A percentile compares a stretch with the other conserved stretches of the same genome.
Evolutionary conservation across 1,284 basidiomycete genomes (phyloP).

Genomic region (Coniferiporia weirii): DNA sequence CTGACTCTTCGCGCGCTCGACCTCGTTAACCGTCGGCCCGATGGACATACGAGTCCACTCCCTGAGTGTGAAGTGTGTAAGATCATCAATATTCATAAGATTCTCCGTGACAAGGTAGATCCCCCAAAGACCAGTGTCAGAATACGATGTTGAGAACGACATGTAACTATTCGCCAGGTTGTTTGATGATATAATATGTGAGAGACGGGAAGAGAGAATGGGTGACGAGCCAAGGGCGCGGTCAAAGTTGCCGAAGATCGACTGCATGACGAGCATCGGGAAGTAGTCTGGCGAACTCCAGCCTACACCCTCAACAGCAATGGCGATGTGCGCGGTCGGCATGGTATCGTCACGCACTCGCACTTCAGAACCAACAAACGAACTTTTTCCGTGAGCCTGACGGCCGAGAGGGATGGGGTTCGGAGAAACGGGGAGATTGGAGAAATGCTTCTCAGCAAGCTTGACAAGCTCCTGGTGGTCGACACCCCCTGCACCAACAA

Average conservation of each 20-base stretch:
- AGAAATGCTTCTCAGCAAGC: slow-evolving; percentile 93
- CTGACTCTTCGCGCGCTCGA: slow-evolving; percentile 96
- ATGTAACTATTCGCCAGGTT: slow-evolving; percentile 99
- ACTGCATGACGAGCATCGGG: slow-evolving; percentile 98
- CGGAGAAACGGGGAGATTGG: slow-evolving; percentile 79
- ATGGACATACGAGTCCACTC: slow-evolving; percentile 98
- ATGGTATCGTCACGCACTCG: slow-evolving; percentile 91
- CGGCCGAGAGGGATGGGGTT: slow-evolving; percentile 88
- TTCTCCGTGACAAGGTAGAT: slow-evolving; percentile 98
- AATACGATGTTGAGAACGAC: slow-evolving; percentile 99
- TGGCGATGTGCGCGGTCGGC: slow-evolving; percentile 88
- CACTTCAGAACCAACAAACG: slow-evolving; percentile 94
- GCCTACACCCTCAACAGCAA: slow-evolving; percentile 96
- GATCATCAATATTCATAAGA: slow-evolving; percentile 88
- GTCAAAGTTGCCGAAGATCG: slow-evolving; percentile 99
- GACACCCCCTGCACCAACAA: slow-evolving; percentile 95
- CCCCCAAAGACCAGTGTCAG: slow-evolving; percentile 99
- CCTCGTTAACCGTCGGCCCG: slow-evolving; percentile 79
- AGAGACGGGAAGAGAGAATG: slow-evolving; percentile 87
- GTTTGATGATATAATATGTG: slow-evolving; percentile 88
- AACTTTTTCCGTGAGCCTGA: slow-evolving; percentile 67
- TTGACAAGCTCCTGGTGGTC: slow-evolving; percentile 92
- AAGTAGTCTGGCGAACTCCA: slow-evolving; percentile 99
- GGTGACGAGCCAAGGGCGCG: slow-evolving; percentile 90
- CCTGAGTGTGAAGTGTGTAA: slow-evolving; percentile 89